Evolutionary conservation across 2,329 filamentous ascomycete species (phyloP).

Genomic region (Acrodontium crateriforme): DNA sequence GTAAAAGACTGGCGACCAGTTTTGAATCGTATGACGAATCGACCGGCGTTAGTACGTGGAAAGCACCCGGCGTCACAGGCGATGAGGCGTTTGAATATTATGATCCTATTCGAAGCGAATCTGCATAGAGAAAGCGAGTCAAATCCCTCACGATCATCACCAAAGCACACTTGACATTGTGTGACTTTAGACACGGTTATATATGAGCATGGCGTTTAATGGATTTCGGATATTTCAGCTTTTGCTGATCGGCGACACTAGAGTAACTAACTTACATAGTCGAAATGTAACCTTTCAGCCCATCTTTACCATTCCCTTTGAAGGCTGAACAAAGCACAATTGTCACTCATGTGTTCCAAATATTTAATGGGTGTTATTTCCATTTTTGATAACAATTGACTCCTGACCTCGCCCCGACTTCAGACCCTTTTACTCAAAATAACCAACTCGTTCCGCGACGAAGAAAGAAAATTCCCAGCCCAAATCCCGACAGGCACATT

Average conservation of each 20-base stretch:
- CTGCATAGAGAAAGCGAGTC: neutral
- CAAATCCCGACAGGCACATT: constrained; percentile 8
- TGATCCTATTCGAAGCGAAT: constrained; percentile 39
- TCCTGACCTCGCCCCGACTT: no score
- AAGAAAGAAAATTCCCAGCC: constrained; percentile 5
- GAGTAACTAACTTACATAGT: no score
- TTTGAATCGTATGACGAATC: constrained; percentile 39
- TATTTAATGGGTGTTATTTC: no score
- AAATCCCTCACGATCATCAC: neutral
- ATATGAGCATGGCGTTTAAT: no score
- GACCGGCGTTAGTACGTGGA: constrained; percentile 42
- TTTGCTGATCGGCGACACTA: no score
- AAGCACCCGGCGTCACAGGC: constrained; percentile 40
- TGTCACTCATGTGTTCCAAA: no score
- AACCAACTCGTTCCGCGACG: constrained; percentile 7
- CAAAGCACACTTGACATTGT: neutral
- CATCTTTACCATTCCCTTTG: no score
- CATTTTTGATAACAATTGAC: no score
- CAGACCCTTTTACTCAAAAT: constrained; percentile 12
- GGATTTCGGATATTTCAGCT: no score
- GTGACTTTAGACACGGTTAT: no score
- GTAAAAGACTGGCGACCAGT: constrained; percentile 45
- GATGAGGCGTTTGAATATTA: constrained; percentile 40
- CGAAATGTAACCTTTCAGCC: no score
- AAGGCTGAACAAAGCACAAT: no score